Percentiles rank a stretch among this genome's conserved stretches.
Evolutionary conservation across 371 early-diverging fungal species (phyloP).

Genomic region (Rhizomucor pusillus): DNA sequence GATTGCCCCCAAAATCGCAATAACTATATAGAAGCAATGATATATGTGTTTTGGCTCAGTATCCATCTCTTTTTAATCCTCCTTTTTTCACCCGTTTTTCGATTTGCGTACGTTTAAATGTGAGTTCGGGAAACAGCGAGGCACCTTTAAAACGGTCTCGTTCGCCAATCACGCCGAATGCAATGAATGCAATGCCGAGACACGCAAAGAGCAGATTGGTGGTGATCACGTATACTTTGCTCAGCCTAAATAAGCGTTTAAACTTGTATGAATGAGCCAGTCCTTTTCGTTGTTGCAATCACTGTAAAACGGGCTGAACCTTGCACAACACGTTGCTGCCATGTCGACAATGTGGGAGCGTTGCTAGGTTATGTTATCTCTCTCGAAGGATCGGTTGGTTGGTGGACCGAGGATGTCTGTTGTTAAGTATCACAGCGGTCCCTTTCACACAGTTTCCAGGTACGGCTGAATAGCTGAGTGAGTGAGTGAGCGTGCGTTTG

Average conservation of each 20-base stretch:
- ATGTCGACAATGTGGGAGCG: constrained; percentile 1
- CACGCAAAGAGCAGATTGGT: constrained; percentile 43
- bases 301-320: constrained; percentile 5
- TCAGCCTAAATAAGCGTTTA: constrained; percentile 25
- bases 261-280: not conserved
- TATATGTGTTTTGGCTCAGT: not conserved
- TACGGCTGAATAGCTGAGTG: too few relatives aligned
- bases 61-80: not conserved
- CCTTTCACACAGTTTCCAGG: too few relatives aligned
- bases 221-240: constrained; percentile 43
- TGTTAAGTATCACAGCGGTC: too few relatives aligned
- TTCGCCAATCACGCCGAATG: constrained; percentile 41
- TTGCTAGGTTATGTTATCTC: too few relatives aligned
- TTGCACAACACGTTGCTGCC: constrained; percentile 19
- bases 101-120: constrained; percentile 33
- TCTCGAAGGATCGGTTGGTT: too few relatives aligned
- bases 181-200: constrained; percentile 43
- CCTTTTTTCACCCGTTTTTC: not conserved
- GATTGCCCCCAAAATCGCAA: constrained; percentile 37
- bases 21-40: constrained; percentile 12
- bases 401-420: too few relatives aligned
- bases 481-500: too few relatives aligned
- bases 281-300: not conserved
- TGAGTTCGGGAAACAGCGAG: constrained; percentile 31
- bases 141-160: constrained; percentile 35